Base-by-base conservation (phyloP, 371 early-diverging fungal species). In the Catenaria anguillulae region DNA sequence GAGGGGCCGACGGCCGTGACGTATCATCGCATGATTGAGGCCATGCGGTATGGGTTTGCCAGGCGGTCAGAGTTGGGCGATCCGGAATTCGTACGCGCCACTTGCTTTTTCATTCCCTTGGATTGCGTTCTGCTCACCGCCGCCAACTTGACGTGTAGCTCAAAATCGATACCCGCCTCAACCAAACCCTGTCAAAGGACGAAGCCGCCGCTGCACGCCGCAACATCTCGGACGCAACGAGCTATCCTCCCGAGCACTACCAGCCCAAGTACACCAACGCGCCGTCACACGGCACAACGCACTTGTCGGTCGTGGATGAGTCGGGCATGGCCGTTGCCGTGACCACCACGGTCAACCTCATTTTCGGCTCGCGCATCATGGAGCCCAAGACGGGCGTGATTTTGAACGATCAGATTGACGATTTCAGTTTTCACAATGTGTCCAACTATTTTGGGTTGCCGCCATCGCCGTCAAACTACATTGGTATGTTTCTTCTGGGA, bases 361-460 rank as follows among this genome's bases (percentile, higher is more conserved):
- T 85, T 26, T 99, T 97, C 78, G 99, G 99, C 0, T 85, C 95
- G 4, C 86, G 84, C 45, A 67, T 98, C 24, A 82, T 99, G 85
- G 94, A 98, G 71, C 83, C 83, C 2, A 73, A 64, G 23, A 93
- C 98, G 0, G 99, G 99, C n/a, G 80, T 99, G 34, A 86, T 99
- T 42, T 75, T 99, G 40, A 99, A 99, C 74, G 84, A 98, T 69
- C 84, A 97, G 68, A 96, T 99, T 88, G 98, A 98, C 70, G 99
- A 99, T 68, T 99, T 99, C 69, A 87, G 89, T 56, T 89, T 91
- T 31, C 93, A 93, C 36, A 85, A 86, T 48, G 67, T 72, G 21
- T 78, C 88, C 23, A 93, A 97, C 67, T 71, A 73, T 19, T 93
- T 93, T 78, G 92, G 89, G 17, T 75, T 94, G 23, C 78, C 73